Evolutionary conservation across 129 eudicot genomes (phyloP).

Genomic region (Oenanthe sinensis): DNA sequence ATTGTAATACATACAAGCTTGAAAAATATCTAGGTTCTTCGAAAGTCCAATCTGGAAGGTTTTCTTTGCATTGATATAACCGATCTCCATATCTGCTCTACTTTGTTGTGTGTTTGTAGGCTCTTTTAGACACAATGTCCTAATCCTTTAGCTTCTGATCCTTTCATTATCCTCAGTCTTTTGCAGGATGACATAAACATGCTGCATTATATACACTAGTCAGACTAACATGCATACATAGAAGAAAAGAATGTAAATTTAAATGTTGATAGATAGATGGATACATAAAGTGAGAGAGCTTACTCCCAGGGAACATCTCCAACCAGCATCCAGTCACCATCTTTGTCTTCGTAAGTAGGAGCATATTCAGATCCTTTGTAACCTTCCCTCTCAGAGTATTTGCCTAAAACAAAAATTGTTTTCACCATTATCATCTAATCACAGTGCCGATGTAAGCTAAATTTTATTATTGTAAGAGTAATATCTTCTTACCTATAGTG

Average conservation of each 20-base stretch:
- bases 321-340: conserved; percentile 93
- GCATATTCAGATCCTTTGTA: conserved; percentile 72
- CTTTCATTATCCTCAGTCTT: conserved; percentile 76
- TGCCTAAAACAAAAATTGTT: conserved; percentile 18
- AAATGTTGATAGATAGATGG: not conserved
- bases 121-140: conserved; percentile 37
- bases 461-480: not conserved
- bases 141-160: conserved; percentile 70
- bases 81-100: conserved; percentile 19
- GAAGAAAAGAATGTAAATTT: not conserved
- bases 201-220: conserved; percentile 31
- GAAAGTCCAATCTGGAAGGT: conserved; percentile 50
- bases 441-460: not conserved
- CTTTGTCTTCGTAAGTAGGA: conserved; percentile 91
- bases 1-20: conserved; percentile 15
- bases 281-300: conserved; percentile 16
- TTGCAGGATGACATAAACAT: conserved; percentile 78
- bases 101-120: not conserved
- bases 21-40: conserved; percentile 31
- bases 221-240: not conserved
- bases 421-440: not conserved
- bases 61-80: conserved; percentile 14
- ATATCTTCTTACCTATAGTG: conserved; percentile 29
- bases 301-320: conserved; percentile 96
- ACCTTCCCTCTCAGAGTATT: conserved; percentile 74